Base-by-base conservation (phyloP, 1,284 basidiomycete species). In the Trametes pubescens region DNA sequence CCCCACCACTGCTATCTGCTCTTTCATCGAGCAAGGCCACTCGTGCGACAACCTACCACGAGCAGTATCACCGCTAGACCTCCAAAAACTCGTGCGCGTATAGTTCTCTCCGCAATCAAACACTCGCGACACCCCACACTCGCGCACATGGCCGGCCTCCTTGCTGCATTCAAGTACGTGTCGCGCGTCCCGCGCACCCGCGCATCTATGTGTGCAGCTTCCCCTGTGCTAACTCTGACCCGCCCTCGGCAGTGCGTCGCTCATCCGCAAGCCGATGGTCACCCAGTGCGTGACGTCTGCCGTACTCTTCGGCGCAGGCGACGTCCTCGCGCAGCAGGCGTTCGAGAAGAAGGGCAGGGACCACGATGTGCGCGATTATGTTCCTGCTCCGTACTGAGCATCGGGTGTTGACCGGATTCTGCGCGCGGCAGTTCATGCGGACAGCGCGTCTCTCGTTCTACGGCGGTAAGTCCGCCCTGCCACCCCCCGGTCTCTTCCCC, bases 241-340 rank as follows among this genome's bases (percentile, higher is more conserved):
- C 21, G 14, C 4, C 2, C n/a, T 10, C 4, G 16, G 13, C 74
- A 92, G 91, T 73, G 78, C 86, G 0, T 78, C 84, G 16, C 80
- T 92, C 38, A 76, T 89, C 55, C 84, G 86, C 22, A 80, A 86
- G n/a, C 91, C 91, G 0, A 80, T 91, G 79, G 56, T 85, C 18
- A 78, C 86, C 4, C 89, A 91, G 70, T 90, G 86, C 64, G 76
- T 77, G 0, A 91, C 91, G 0, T 89, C 90, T 0, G 87, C 84
- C 1, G 73, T 88, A 48, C 78, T 94, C 18, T 94, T 93, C 70
- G 88, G 89, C 49, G 79, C 86, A 10, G 94, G 93, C n/a, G 94
- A 96, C 73, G 71, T 93, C 0, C 83, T 95, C 40, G 93, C 94
- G 0, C 94, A 95, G 76, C 91, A 95, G 74, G 88, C 81, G 0